phyloP scores from a whole-genome alignment of 345 rosid species.

The Brassica cretica region DNA sequence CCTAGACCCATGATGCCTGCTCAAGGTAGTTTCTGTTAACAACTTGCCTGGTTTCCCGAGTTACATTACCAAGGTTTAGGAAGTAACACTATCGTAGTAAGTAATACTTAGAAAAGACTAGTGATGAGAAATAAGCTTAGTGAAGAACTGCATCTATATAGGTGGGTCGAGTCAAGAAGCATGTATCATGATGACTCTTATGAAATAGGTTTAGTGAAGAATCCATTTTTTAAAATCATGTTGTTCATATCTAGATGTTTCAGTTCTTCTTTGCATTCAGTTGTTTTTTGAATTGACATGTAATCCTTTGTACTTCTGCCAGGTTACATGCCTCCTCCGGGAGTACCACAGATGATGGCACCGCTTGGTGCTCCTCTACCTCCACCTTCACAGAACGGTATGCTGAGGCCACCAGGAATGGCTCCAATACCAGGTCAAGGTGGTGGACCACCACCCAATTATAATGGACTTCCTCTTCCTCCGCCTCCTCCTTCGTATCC shows the following conservation, averaged over 20 bases:
- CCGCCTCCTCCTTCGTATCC: conserved; percentile 53
- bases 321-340: conserved; percentile 54
- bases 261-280: not conserved
- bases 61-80: too few species aligned
- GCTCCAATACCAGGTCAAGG: conserved; percentile 61
- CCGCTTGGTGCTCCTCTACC: conserved; percentile 91
- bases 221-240: not conserved
- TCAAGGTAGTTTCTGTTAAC: conserved; percentile 27
- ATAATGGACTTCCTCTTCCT: conserved; percentile 50
- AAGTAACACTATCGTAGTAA: too few species aligned
- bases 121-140: too few species aligned
- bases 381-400: conserved; percentile 81
- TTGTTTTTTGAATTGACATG: not conserved
- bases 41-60: not conserved
- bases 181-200: not conserved
- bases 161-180: not conserved
- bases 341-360: conserved; percentile 71
- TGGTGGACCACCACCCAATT: conserved; percentile 48
- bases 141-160: too few species aligned
- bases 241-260: not conserved
- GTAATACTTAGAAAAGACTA: too few species aligned
- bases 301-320: conserved; percentile 11
- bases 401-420: conserved; percentile 60
- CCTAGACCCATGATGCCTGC: conserved; percentile 77
- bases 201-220: too few species aligned